phyloP scores from a whole-genome alignment of 305 asterid genomes.

The Salvia sclarea region DNA sequence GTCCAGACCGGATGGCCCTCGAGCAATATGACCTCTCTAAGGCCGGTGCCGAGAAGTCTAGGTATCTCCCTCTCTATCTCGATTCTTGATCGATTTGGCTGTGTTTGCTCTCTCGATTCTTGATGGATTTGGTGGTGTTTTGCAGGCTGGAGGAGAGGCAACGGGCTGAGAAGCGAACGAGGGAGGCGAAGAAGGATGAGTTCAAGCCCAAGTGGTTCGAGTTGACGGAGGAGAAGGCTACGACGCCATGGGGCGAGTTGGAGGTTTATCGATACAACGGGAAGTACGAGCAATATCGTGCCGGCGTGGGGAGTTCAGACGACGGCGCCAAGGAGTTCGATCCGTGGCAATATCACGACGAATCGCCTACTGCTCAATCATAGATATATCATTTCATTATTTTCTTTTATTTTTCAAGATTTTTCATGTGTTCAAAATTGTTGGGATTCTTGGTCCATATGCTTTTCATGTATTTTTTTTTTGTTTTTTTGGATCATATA shows the following conservation, averaged over 20 bases:
- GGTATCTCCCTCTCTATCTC: conserved; percentile 45
- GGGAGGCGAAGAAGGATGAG: conserved; percentile 71
- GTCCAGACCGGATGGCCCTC: conserved; percentile 92
- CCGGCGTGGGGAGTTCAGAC: conserved; percentile 49
- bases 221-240: conserved; percentile 56
- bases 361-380: not conserved
- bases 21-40: conserved; percentile 86
- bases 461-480: not conserved
- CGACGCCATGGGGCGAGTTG: conserved; percentile 89
- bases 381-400: not conserved
- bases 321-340: conserved; percentile 58
- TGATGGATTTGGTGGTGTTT: not conserved
- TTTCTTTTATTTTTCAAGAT: not conserved
- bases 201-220: conserved; percentile 88
- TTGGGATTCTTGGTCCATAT: not conserved
- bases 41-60: conserved; percentile 85
- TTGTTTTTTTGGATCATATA: not conserved
- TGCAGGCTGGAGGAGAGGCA: conserved; percentile 73
- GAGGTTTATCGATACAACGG: conserved; percentile 77
- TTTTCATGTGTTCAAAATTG: not conserved
- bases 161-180: conserved; percentile 76
- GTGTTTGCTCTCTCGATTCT: not conserved
- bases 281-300: conserved; percentile 65
- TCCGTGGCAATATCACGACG: conserved; percentile 77
- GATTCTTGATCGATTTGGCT: not conserved